Base-by-base conservation (phyloP, 345 rosid genomes). In the Mercurialis annua region DNA sequence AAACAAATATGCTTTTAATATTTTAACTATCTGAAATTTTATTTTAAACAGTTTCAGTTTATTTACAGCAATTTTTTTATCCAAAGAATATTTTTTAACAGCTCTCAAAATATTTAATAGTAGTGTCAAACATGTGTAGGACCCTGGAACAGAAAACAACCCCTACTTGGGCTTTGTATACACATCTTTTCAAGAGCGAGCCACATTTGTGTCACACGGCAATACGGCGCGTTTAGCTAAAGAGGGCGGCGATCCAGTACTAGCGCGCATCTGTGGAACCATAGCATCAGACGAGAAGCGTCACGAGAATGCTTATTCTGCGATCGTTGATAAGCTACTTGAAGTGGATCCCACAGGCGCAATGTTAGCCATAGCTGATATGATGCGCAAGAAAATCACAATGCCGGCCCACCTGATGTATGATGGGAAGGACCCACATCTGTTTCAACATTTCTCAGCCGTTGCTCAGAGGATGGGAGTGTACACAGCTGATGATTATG, bases 161-260 rank as follows among this genome's bases (percentile, higher is more conserved):
- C 96, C 92, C 2, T 89, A 89, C 67, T n/a, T 85, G 70, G 92
- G 96, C 9, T 89, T 82, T 48, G 87, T 87, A 6, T 89, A 89
- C 85, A 89, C 96, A n/a, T 89, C 96, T 9, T 89, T 87, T 81
- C 96, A 89, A 64, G 92, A 89, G 77, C 82, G 92, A 71, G 96
- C 96, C 65, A 87, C 96, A 18, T 86, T 86, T 79, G 73, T 89
- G 10, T 89, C 92, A 23, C 96, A 89, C 66, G 96, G 90, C 44
- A 89, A 89, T 86, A 89, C 89, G 20, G 96, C 96, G 23, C 71
- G 87, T 27, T 53, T 86, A 6, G 89, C 92, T 20, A 86, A 83
- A 56, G 70, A 71, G 14, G 77, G 81, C 1, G 90, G 90, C 17
- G 92, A 89, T 70, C 82, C 77, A 0, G 75, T 81, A 59, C 83